Evolutionary conservation across 495 filamentous ascomycete genomes (phyloP), one percentile per base, ranked within the genome.

Genomic region (Sphaerosporella brunnea): DNA sequence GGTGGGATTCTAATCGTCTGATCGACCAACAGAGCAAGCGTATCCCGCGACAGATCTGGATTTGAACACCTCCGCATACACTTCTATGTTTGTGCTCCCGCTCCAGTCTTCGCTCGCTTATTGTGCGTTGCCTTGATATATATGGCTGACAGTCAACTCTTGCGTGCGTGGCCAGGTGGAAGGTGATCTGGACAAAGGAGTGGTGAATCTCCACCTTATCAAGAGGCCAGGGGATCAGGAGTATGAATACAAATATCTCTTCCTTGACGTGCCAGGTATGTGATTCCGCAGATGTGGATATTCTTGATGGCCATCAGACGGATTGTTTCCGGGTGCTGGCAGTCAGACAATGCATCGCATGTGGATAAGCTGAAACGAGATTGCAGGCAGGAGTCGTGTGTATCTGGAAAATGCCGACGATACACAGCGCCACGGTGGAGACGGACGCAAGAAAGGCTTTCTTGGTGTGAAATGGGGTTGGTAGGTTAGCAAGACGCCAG

Each of bases 81-180:
- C 40, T 96, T 95, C 61, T 77, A 93, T 62, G 82, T 85, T 66
- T 51, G 66, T 62, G 20, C 8, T 4, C 39, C 20, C 3, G 18
- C 39, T 32, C 28, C 28, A 5, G 28, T 32, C 28, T 5, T 32
- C 5, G 7, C 13, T 32, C 13, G 28, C 28, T 13, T 24, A 19
- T 18, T n/a, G n/a, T n/a, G n/a, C n/a, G n/a, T n/a, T n/a, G n/a
- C n/a, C n/a, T n/a, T n/a, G n/a, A n/a, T n/a, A n/a, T n/a, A n/a
- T n/a, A n/a, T n/a, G n/a, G n/a, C n/a, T n/a, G n/a, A n/a, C n/a
- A n/a, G 15, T 21, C 28, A 32, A 32, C 28, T 32, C 13, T 13
- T 32, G n/a, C n/a, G n/a, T n/a, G n/a, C n/a, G n/a, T n/a, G n/a
- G n/a, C 28, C 53, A 87, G 81, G 82, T 93, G 34, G 80, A 88